These are phyloP conservation scores for Athelia sp. DNA, from an alignment of 1,284 basidiomycete genomes.

Conservation along the genomic window DNA sequence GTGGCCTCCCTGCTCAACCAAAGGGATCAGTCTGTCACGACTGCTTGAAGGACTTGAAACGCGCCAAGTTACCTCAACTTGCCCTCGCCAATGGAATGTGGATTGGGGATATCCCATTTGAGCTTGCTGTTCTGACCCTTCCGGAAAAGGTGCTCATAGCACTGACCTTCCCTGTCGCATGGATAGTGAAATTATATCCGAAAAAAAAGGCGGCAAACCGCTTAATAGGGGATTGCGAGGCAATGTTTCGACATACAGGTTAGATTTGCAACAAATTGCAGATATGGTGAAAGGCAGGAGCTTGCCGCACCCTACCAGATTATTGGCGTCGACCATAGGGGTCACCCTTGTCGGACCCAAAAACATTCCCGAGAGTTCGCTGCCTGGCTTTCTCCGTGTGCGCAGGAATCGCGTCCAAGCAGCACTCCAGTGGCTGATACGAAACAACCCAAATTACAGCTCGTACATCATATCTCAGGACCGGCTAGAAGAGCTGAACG, in stretches of 20 bases:
- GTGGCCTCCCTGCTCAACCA: not conserved
- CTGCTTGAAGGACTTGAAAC: constrained; percentile 6
- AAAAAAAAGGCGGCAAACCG: constrained; percentile 5
- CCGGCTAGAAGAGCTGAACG: constrained; percentile 19
- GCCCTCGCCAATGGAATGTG: constrained; percentile 29
- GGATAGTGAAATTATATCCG: constrained; percentile 27
- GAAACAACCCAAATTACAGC: constrained; percentile 27
- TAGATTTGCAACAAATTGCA: constrained; percentile 8
- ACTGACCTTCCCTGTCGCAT: constrained; percentile 21
- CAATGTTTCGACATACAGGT: constrained; percentile 14
- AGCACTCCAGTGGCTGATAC: constrained; percentile 28
- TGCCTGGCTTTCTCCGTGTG: constrained; percentile 21
- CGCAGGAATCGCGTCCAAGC: constrained; percentile 13
- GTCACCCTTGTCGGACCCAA: constrained; percentile 21
- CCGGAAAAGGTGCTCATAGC: constrained; percentile 23
- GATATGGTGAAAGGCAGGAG: constrained; percentile 15
- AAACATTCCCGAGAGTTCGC: constrained; percentile 11
- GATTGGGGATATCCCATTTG: constrained; percentile 25
- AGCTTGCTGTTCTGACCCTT: constrained; percentile 18
- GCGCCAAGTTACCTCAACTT: constrained; percentile 13
- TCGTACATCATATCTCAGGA: constrained; percentile 23
- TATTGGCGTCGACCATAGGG: constrained; percentile 22
- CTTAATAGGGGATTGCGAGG: constrained; percentile 12
- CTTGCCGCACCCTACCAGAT: constrained; percentile 12
- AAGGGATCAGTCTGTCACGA: constrained; percentile 1